phyloP scores from a whole-genome alignment of 2,329 filamentous ascomycete genomes.

The Lecanicillium sp. region DNA sequence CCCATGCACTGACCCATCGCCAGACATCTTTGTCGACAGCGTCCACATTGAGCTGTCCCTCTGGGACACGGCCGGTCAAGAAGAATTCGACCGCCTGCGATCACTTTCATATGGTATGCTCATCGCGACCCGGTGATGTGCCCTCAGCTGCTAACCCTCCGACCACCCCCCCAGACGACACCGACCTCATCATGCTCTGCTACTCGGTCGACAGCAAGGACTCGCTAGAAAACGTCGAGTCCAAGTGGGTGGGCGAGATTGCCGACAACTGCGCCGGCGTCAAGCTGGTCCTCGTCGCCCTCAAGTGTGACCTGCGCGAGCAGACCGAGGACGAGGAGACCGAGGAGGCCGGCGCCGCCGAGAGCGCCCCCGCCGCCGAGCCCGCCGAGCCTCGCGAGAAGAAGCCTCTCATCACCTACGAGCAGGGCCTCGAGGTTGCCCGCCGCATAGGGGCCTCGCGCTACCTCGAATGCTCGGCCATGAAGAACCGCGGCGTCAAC shows the following conservation, averaged over 20 bases:
- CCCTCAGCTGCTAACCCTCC: background rate
- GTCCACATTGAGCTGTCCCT: slow-evolving; percentile 95
- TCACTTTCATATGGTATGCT: slow-evolving; percentile 82
- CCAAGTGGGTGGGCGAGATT: slow-evolving; percentile 97
- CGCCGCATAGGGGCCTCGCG: slow-evolving; percentile 86
- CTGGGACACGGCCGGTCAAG: slow-evolving; percentile 97
- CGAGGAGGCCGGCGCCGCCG: slow-evolving; percentile 44
- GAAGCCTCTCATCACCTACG: slow-evolving; percentile 77
- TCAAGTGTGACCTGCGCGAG: slow-evolving; percentile 95
- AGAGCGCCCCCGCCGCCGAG: slow-evolving; percentile 24
- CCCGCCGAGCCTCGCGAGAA: slow-evolving; percentile 45
- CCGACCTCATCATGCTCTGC: slow-evolving; percentile 97
- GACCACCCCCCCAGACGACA: slow-evolving; percentile 55
- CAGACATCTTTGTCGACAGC: slow-evolving; percentile 97
- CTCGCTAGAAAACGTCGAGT: slow-evolving; percentile 96
- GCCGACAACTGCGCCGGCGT: slow-evolving; percentile 95
- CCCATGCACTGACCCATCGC: too few relatives aligned
- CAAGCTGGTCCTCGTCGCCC: slow-evolving; percentile 87
- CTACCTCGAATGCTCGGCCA: slow-evolving; percentile 97
- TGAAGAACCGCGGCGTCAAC: slow-evolving; percentile 96
- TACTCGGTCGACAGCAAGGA: slow-evolving; percentile 96
- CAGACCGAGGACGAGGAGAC: slow-evolving; percentile 65
- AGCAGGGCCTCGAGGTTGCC: slow-evolving; percentile 85
- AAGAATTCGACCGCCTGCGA: slow-evolving; percentile 95
- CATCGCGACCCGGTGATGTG: background rate